Base-by-base conservation (phyloP, 331 rosid genomes). In the Pyrus hybrid region DNA sequence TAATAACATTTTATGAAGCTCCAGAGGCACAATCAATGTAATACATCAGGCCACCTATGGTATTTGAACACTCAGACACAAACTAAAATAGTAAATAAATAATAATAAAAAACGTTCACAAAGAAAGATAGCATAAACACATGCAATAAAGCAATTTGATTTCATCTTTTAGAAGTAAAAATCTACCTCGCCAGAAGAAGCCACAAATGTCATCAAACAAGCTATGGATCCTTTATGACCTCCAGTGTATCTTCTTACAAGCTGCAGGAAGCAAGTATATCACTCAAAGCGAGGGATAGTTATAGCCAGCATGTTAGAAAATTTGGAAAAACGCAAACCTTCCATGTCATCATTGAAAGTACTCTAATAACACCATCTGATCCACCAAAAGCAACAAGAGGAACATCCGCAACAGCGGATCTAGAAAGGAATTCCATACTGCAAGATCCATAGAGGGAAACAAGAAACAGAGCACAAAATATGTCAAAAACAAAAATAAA, bases 381-480 rank as follows among this genome's bases (percentile, higher is more conserved):
- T 83, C 97, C 97, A 74, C 99, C 99, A 86, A 95, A 95, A 80
- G 97, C 99, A 76, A 95, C 99, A 75, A 95, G 96, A 76, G 99
- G 99, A 76, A 89, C 97, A 80, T 95, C 99, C 70, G 88, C 89
- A 73, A 86, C 87, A 16, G 92, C 86, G 45, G 93, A 80, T 89
- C 92, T 89, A 80, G 93, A 90, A 80, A 95, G 99, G 83, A 95
- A 95, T 89, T 95, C 99, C 99, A 95, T 92, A 83, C 99, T 95
- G 83, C 85, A 89, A 87, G 67, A 81, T 81, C 68, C 81, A 68
- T 16, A 32, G 23, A 47, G n/a, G 62, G 30, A 18, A 58, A 72
- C 30, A 13, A 18, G 28, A 23, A 17, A 21, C 21, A 74, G 11
- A 28, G 30, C 61, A 41, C 62, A 33, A 62, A 43, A 17, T 37